Conservation (phyloP, 2,329 filamentous ascomycete species). For the Alternaria rosae region DNA sequence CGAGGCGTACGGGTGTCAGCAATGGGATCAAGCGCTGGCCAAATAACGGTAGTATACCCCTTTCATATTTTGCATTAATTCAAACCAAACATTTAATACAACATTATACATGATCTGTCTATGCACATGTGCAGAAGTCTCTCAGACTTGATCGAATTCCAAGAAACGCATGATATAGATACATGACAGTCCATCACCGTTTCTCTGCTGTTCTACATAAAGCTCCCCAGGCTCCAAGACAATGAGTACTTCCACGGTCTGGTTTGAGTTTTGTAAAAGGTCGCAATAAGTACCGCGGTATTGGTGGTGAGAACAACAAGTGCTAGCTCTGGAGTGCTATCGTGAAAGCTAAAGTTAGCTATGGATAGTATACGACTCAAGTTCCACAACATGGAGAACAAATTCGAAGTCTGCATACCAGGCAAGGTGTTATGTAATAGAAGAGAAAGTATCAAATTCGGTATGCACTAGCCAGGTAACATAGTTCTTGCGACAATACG, state of each 20-base stretch:
- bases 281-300: background rate
- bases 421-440: too few relatives aligned
- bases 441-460: too few relatives aligned
- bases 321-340: background rate
- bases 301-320: background rate
- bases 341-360: too few relatives aligned
- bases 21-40: background rate
- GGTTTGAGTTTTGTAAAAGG: background rate
- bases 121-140: background rate
- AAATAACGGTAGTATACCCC: background rate
- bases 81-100: background rate
- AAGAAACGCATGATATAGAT: background rate
- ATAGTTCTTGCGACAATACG: too few relatives aligned
- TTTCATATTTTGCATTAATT: background rate
- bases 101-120: background rate
- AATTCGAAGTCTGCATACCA: too few relatives aligned
- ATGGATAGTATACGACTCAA: too few relatives aligned
- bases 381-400: too few relatives aligned
- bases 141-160: background rate
- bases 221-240: background rate
- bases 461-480: too few relatives aligned
- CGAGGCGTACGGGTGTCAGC: conserved; percentile 12
- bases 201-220: background rate
- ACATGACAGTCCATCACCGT: background rate
- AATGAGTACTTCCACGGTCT: background rate